These are phyloP conservation scores for Aspergillus kassunensis DNA, from an alignment of 495 filamentous ascomycete genomes.

Conservation along the genomic window DNA sequence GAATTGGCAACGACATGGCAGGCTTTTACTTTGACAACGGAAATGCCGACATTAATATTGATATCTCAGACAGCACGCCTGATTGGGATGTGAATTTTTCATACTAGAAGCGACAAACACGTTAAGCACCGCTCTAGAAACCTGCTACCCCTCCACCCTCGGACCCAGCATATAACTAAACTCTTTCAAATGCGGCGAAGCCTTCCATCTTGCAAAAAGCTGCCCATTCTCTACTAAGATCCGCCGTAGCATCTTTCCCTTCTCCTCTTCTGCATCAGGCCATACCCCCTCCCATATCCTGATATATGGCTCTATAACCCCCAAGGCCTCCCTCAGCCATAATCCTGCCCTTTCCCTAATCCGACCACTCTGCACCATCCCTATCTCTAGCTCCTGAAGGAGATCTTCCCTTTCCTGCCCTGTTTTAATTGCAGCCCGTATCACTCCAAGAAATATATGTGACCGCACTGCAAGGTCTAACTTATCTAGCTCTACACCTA, in stretches of 20 bases:
- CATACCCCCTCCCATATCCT: conserved; percentile 23
- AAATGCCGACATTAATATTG: too few relatives aligned
- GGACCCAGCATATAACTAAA: conserved; percentile 23
- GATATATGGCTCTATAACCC: conserved; percentile 24
- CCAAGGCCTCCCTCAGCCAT: conserved; percentile 22
- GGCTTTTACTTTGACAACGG: too few relatives aligned
- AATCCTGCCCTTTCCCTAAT: conserved; percentile 16
- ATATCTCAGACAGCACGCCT: too few relatives aligned
- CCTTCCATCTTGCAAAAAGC: conserved; percentile 25
- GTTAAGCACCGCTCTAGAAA: not conserved
- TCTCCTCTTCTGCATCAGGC: conserved; percentile 23
- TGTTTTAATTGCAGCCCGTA: conserved; percentile 19
- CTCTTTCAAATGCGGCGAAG: conserved; percentile 20
- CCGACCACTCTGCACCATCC: conserved; percentile 20
- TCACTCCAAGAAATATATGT: conserved; percentile 25
- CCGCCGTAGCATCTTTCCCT: conserved; percentile 20
- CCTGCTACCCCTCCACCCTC: conserved; percentile 3
- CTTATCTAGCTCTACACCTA: conserved; percentile 18
- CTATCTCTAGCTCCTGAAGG: conserved; percentile 21
- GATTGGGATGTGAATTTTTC: too few relatives aligned
- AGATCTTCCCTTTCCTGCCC: conserved; percentile 17
- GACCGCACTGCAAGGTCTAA: conserved; percentile 25
- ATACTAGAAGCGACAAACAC: too few relatives aligned
- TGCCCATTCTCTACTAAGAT: conserved; percentile 26
- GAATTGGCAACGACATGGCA: too few relatives aligned